Evolutionary conservation across 2,329 filamentous ascomycete species (phyloP), one percentile per base, ranked within the genome.

Genomic region (Fusarium paranaense): DNA sequence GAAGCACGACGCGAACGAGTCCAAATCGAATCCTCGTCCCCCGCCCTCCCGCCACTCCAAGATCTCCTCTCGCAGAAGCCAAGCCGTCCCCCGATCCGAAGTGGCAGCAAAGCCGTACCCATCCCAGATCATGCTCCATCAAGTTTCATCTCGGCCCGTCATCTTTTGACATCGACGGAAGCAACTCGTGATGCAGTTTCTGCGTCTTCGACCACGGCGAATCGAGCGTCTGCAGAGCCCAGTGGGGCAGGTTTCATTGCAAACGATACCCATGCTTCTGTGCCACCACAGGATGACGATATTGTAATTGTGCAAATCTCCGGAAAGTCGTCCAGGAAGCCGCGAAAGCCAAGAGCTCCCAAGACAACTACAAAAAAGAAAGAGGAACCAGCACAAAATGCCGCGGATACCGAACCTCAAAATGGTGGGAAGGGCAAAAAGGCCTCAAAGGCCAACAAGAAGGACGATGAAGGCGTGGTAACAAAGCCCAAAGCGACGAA

Each of bases 11-110:
- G 65, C 70, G 80, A 64, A 76, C 82, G 66, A 11, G 74, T 81
- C 20, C 74, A 81, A 33, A 66, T 80, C 33, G 70, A 78, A 10
- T 88, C 88, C 0, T 90, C 88, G 0, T 90, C 89, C 6, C 88
- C 89, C n/a, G 84, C 84, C n/a, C 79, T 91, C 1, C 89, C 89
- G 4, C 85, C 88, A 0, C 79, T 90, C 0, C 82, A 83, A 40
- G 85, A 90, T 4, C 78, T 91, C 11, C 72, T 88, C 1, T 81
- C 83, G 4, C 86, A 84, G 47, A 72, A 69, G 27, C 72, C 76
- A 13, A 82, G 75, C 30, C 81, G 75, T 13, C 75, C 83, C 4
- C 47, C 81, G 1, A 69, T 85, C 11, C 78, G 78, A 45, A 84
- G 79, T 45, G 85, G 83, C 7, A 85, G 79, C 70, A 81, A 81